phyloP scores from a whole-genome alignment of 2,329 filamentous ascomycete genomes.

The Talaromyces sp. region DNA sequence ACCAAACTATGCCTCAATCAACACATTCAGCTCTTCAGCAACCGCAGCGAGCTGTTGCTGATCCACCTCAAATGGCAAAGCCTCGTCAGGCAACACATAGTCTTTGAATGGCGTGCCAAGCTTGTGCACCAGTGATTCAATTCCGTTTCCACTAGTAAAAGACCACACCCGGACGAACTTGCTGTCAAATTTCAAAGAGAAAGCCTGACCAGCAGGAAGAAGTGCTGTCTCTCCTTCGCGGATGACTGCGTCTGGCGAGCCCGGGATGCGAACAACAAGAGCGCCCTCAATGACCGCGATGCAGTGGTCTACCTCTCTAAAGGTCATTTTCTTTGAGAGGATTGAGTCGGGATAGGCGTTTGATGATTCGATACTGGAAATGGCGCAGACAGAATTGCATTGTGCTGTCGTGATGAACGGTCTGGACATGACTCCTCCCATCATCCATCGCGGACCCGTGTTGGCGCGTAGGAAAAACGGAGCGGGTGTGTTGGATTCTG shows the following conservation, averaged over 20 bases:
- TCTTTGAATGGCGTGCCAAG: conserved; percentile 29
- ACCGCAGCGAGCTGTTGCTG: background rate
- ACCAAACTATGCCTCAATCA: background rate
- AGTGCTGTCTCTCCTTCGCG: conserved; percentile 46
- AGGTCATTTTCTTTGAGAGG: conserved; percentile 36
- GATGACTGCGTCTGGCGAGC: conserved; percentile 27
- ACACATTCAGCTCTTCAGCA: background rate
- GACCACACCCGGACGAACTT: conserved; percentile 43
- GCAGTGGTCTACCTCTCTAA: conserved; percentile 47
- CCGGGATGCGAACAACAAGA: conserved; percentile 37
- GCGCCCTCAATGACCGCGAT: conserved; percentile 45
- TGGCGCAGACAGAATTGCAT: conserved; percentile 45
- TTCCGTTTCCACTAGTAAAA: conserved; percentile 46
- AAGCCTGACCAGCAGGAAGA: conserved; percentile 42
- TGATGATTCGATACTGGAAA: conserved; percentile 45
- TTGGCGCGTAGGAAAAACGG: conserved; percentile 50
- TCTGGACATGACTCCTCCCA: conserved; percentile 42
- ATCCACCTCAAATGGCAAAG: background rate
- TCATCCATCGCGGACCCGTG: conserved; percentile 42
- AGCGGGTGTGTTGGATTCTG: conserved; percentile 32
- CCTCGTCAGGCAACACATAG: conserved; percentile 36
- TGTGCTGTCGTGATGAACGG: conserved; percentile 47
- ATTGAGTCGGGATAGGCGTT: conserved; percentile 29
- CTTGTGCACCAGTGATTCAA: conserved; percentile 41
- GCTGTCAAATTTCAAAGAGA: conserved; percentile 41